Evolutionary conservation across 495 filamentous ascomycete genomes (phyloP).

Genomic region (Tuber brumale): DNA sequence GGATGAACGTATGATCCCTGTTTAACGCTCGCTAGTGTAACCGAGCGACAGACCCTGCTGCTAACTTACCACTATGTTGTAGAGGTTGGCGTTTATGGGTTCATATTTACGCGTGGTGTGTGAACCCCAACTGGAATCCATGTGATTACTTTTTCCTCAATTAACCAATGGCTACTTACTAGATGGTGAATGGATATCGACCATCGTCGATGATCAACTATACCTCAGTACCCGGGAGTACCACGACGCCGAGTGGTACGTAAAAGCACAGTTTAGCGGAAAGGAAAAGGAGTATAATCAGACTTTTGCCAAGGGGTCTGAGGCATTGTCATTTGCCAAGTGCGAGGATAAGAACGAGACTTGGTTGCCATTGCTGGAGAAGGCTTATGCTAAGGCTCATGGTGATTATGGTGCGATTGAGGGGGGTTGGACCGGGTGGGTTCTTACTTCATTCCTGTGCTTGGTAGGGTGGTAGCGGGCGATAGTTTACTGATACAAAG

Average conservation of each 20-base stretch:
- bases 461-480: conserved; percentile 1
- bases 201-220: conserved; percentile 69
- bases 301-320: conserved; percentile 49
- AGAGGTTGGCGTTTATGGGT: conserved; percentile 81
- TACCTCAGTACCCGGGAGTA: conserved; percentile 37
- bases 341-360: conserved; percentile 83
- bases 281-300: conserved; percentile 29
- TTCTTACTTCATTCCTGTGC: conserved; percentile 3
- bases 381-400: conserved; percentile 94
- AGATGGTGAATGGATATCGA: conserved; percentile 90
- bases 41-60: not conserved
- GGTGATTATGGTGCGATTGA: conserved; percentile 61
- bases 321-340: conserved; percentile 78
- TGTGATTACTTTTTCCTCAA: not conserved
- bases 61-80: conserved; percentile 5
- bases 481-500: conserved; percentile 1
- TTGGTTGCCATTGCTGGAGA: conserved; percentile 89
- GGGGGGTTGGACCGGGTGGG: conserved; percentile 69
- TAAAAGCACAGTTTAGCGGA: conserved; percentile 42
- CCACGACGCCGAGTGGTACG: conserved; percentile 32
- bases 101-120: conserved; percentile 78
- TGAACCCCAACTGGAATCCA: not conserved
- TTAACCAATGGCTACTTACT: not conserved
- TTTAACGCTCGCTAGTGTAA: not conserved
- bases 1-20: conserved; percentile 50